Conservation (phyloP, 1,284 basidiomycete species). For the Cryptococcus wingfieldii region DNA sequence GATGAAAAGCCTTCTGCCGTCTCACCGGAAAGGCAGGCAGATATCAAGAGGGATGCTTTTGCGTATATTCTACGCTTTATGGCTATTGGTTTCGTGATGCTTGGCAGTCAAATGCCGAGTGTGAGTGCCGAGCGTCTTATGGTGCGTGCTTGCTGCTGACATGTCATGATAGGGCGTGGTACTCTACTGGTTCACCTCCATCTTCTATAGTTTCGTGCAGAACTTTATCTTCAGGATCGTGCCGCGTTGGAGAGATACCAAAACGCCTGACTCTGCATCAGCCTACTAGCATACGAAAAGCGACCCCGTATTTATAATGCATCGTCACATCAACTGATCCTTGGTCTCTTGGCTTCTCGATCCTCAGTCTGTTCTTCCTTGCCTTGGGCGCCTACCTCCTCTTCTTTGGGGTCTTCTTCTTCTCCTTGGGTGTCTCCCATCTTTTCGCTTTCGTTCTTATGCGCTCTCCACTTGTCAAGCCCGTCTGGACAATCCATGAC, state of each 20-base stretch:
- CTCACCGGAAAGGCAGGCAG: constrained; percentile 10
- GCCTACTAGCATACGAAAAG: too few relatives aligned
- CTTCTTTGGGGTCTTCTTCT: background rate
- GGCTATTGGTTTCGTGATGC: constrained; percentile 21
- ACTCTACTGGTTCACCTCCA: constrained; percentile 54
- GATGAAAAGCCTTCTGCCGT: background rate
- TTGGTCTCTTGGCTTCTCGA: too few relatives aligned
- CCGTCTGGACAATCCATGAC: constrained; percentile 30
- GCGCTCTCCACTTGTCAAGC: constrained; percentile 29
- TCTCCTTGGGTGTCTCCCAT: constrained; percentile 23
- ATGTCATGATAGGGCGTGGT: constrained; percentile 47
- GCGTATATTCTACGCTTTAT: constrained; percentile 18
- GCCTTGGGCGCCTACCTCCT: background rate
- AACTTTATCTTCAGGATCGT: constrained; percentile 19
- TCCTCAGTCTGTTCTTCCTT: background rate
- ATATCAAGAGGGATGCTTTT: constrained; percentile 11
- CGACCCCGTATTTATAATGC: background rate
- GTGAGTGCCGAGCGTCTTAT: constrained; percentile 13
- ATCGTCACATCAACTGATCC: background rate
- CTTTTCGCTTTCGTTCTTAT: constrained; percentile 26
- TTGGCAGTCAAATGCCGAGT: constrained; percentile 26
- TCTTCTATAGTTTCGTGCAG: constrained; percentile 51
- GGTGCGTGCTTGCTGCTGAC: background rate
- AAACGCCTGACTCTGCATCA: too few relatives aligned
- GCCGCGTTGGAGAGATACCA: background rate